Evolutionary conservation across 148 eudicot species (phyloP).

Genomic region (Heliosperma pusillum): DNA sequence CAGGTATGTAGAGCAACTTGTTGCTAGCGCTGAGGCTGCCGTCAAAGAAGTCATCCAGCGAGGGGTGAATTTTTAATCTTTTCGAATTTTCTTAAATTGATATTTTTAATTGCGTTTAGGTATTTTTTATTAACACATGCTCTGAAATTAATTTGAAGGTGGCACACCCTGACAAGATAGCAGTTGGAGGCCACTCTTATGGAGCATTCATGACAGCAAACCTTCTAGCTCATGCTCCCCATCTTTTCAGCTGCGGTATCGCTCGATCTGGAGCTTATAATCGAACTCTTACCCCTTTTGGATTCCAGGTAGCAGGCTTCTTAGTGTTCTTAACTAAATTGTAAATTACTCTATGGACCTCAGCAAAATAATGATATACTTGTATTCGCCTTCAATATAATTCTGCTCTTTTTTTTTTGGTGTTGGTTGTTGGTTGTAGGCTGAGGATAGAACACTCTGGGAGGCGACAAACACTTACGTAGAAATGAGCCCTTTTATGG

Average conservation of each 20-base stretch:
- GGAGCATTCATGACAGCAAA: constrained; percentile 99
- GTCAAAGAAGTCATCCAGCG: constrained; percentile 82
- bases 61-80: constrained; percentile 47
- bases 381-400: background rate
- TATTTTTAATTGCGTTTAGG: background rate
- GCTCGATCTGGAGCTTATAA: constrained; percentile 98
- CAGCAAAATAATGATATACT: background rate
- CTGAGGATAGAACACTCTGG: constrained; percentile 96
- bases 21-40: constrained; percentile 96
- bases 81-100: background rate
- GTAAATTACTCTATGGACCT: background rate
- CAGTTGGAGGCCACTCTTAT: constrained; percentile 96
- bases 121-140: background rate
- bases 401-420: background rate
- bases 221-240: constrained; percentile 95
- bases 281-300: constrained; percentile 95
- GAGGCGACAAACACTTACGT: constrained; percentile 77
- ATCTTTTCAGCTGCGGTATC: constrained; percentile 89
- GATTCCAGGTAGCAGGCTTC: constrained; percentile 66
- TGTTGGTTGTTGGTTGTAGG: constrained; percentile 37
- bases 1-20: constrained; percentile 92
- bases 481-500: constrained; percentile 95
- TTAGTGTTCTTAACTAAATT: background rate
- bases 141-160: constrained; percentile 43
- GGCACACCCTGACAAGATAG: constrained; percentile 90